Base-by-base conservation (phyloP, 2,329 filamentous ascomycete species). In the Elsinoe australis region DNA sequence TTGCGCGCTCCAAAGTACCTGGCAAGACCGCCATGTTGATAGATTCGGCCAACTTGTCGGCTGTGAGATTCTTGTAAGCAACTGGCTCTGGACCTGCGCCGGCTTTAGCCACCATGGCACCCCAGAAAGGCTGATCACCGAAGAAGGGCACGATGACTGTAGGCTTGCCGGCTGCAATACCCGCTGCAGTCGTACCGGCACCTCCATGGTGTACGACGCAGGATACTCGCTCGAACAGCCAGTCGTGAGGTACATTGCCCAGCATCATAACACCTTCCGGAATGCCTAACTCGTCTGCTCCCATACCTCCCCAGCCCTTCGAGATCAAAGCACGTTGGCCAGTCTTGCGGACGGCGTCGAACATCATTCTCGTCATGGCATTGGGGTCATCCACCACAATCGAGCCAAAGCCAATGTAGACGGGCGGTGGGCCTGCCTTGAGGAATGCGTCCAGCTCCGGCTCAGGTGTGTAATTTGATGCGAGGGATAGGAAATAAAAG, bases 351-450 rank as follows among this genome's bases (percentile, higher is more conserved):
- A 88, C 71, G 1, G 85, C 84, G 12, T 85, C 79, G 49, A 89
- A 85, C 5, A 90, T 83, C 51, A 82, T 73, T 17, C 73, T 68
- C 0, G 85, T 89, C 64, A 90, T 76, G 0, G 69, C 76, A 51
- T 83, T 76, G 0, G 85, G 83, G 52, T 89, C 80, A 50, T 88
- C 83, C 0, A 89, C 80, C 2, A 90, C 85, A 47, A 90, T 90
- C 0, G 83, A 87, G 0, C 85, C 86, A 56, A 92, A 92, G 0
- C 86, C 86, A 52, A 90, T 85, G 58, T 90, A 92, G 0, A 90
- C 76, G 0, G 86, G 86, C 3, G 83, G 79, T 1, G 82, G 77
- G 0, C 85, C 85, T 19, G 73, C 74, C n/a, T 74, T 73, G 1
- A 92, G 69, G 55, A 89, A 90, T 0, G 71, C 70, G 2, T 74